Evolutionary conservation across 2,329 filamentous ascomycete genomes (phyloP).

Genomic region (Talaromyces atroroseus): DNA sequence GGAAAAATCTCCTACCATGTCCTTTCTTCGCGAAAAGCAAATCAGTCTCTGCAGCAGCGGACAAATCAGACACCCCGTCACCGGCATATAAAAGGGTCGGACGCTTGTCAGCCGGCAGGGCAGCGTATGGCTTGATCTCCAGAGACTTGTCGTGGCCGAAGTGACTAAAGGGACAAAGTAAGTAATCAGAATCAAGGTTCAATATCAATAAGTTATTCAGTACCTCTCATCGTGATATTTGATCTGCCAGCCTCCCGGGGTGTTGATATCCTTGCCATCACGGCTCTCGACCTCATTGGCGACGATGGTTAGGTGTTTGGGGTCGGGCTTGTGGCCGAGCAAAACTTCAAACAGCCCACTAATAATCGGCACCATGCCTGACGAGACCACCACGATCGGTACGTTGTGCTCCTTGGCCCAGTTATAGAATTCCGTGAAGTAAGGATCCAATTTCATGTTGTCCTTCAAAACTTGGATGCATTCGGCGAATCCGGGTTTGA

Average conservation of each 20-base stretch:
- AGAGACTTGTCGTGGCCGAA: constrained; percentile 98
- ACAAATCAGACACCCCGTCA: constrained; percentile 88
- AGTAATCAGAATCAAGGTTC: not conserved
- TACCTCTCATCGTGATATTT: constrained; percentile 80
- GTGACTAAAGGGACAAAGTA: constrained; percentile 43
- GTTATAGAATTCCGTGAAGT: constrained; percentile 80
- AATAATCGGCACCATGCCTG: constrained; percentile 91
- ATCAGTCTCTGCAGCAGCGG: constrained; percentile 87
- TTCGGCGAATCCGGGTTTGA: constrained; percentile 71
- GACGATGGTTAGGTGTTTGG: constrained; percentile 71
- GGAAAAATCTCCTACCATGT: constrained; percentile 59
- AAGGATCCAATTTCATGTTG: constrained; percentile 83
- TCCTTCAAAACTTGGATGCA: constrained; percentile 72
- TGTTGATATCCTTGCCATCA: constrained; percentile 68
- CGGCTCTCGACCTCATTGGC: constrained; percentile 70
- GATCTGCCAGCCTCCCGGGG: constrained; percentile 81
- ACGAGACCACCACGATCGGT: constrained; percentile 84
- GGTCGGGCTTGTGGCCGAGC: constrained; percentile 68
- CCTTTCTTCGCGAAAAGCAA: constrained; percentile 90
- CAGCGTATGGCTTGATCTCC: constrained; percentile 75
- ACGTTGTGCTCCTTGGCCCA: constrained; percentile 79
- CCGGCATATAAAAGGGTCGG: constrained; percentile 92
- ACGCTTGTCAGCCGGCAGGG: constrained; percentile 60
- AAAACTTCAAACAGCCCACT: constrained; percentile 72
- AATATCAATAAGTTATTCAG: not conserved